Conservation (phyloP, 2,329 filamentous ascomycete species). For the Teratosphaeria zuluensis region DNA sequence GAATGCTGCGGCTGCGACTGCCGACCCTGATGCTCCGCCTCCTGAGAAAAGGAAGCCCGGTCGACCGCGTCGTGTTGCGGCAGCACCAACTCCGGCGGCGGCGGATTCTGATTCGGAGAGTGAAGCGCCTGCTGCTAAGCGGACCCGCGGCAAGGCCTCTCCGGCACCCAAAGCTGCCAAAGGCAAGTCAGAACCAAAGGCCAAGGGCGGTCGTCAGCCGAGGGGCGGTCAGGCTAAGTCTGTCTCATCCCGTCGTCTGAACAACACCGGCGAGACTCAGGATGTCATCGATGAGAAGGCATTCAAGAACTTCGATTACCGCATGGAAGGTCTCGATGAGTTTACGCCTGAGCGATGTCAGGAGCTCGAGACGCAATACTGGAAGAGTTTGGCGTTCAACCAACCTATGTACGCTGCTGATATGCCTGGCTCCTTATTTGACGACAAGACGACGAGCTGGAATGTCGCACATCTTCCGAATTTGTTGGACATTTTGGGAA, state of each 20-base stretch:
- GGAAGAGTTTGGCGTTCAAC: conserved; percentile 94
- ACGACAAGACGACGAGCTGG: conserved; percentile 75
- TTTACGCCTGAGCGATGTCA: conserved; percentile 87
- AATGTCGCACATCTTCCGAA: conserved; percentile 94
- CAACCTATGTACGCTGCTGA: conserved; percentile 93
- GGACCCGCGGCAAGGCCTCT: conserved; percentile 24
- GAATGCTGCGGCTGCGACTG: conserved; percentile 13
- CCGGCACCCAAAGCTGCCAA: conserved; percentile 41
- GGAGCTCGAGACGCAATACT: conserved; percentile 88
- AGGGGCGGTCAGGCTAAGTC: conserved; percentile 56
- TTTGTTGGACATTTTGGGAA: conserved; percentile 83
- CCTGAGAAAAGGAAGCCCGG: conserved; percentile 41
- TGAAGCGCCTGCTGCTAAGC: conserved; percentile 14
- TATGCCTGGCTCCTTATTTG: conserved; percentile 89
- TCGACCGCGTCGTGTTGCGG: conserved; percentile 33
- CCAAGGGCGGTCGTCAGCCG: conserved; percentile 34
- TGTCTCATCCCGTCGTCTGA: conserved; percentile 77
- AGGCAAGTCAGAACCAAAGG: conserved; percentile 28
- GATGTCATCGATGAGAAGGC: conserved; percentile 80
- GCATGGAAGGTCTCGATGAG: conserved; percentile 70
- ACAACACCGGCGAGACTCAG: conserved; percentile 67
- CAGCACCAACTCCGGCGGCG: conserved; percentile 8
- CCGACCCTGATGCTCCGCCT: conserved; percentile 16
- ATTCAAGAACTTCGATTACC: conserved; percentile 86
- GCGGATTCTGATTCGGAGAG: conserved; percentile 23